Percentiles rank a stretch among this genome's conserved stretches.
phyloP scores from a whole-genome alignment of 2,329 filamentous ascomycete species.

The Colletotrichum tropicale region DNA sequence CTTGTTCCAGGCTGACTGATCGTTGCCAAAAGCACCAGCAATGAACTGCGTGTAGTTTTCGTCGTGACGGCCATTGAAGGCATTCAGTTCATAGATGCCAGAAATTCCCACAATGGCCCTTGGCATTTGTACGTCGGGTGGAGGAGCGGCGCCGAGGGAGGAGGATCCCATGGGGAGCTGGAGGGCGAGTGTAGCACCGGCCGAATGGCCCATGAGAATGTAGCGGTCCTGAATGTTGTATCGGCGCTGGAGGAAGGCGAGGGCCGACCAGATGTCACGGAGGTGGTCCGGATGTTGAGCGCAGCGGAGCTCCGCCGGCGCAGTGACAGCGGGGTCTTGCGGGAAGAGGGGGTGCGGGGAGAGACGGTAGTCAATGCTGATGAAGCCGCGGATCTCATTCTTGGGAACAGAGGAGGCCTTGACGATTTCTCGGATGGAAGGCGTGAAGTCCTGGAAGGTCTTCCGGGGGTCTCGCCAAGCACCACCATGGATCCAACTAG shows the following conservation, averaged over 20 bases:
- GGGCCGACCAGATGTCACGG: slow-evolving; percentile 57
- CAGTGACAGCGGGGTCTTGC: slow-evolving; percentile 27
- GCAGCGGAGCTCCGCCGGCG: slow-evolving; percentile 36
- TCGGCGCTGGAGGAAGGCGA: slow-evolving; percentile 50
- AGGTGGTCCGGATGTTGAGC: slow-evolving; percentile 65
- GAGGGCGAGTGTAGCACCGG: slow-evolving; percentile 66
- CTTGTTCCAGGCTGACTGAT: slow-evolving; percentile 53
- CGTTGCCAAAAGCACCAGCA: slow-evolving; percentile 62
- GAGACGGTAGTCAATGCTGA: slow-evolving; percentile 68
- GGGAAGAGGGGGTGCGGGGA: slow-evolving; percentile 54
- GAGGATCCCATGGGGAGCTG: slow-evolving; percentile 58
- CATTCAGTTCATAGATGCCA: slow-evolving; percentile 70
- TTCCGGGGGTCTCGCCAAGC: slow-evolving; percentile 66
- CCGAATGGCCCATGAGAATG: slow-evolving; percentile 66
- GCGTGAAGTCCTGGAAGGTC: slow-evolving; percentile 47
- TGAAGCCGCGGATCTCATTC: slow-evolving; percentile 60
- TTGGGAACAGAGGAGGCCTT: slow-evolving; percentile 26
- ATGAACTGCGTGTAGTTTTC: slow-evolving; percentile 63
- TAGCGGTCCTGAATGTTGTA: slow-evolving; percentile 54
- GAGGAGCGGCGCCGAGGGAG: slow-evolving; percentile 26
- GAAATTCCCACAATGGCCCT: slow-evolving; percentile 63
- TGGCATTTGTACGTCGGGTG: slow-evolving; percentile 42
- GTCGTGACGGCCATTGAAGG: slow-evolving; percentile 50
- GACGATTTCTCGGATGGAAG: slow-evolving; percentile 48
- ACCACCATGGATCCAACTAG: slow-evolving; percentile 64